These are phyloP conservation scores for Solanum hybrid DNA, from an alignment of 305 asterid species.

Conservation along the genomic window DNA sequence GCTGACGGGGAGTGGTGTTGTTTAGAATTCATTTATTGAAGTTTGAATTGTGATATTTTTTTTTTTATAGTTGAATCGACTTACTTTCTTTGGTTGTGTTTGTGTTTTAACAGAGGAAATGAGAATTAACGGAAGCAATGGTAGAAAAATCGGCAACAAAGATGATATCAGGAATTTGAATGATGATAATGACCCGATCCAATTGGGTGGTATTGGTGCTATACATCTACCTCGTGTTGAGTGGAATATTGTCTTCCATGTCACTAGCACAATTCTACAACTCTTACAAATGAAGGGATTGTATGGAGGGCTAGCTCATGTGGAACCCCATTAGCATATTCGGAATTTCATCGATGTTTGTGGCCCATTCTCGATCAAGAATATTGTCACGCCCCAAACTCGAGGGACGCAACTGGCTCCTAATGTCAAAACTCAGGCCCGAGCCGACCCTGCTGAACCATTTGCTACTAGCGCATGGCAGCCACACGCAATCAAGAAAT, in stretches of 20 bases:
- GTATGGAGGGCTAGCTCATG: background rate
- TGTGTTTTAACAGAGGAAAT: background rate
- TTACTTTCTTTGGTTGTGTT: background rate
- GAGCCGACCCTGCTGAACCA: too few relatives aligned
- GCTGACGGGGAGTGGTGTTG: background rate
- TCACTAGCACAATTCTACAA: background rate
- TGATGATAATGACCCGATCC: background rate
- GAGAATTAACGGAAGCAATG: background rate
- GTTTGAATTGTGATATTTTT: background rate
- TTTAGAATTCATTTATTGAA: too few relatives aligned
- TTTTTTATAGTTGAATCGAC: background rate
- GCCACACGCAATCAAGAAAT: too few relatives aligned
- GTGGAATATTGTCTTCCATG: background rate
- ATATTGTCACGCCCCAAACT: too few relatives aligned
- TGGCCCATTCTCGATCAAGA: background rate
- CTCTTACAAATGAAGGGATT: background rate
- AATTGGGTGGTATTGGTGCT: background rate
- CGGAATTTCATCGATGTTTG: background rate
- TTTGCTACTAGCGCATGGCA: too few relatives aligned
- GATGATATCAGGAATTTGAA: background rate
- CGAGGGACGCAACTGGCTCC: too few relatives aligned
- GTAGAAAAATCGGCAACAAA: background rate
- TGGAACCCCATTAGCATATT: background rate
- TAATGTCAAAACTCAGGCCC: too few relatives aligned
- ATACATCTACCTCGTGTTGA: background rate